phyloP scores from a whole-genome alignment of 345 rosid species.

The Lagerstroemia speciosa region DNA sequence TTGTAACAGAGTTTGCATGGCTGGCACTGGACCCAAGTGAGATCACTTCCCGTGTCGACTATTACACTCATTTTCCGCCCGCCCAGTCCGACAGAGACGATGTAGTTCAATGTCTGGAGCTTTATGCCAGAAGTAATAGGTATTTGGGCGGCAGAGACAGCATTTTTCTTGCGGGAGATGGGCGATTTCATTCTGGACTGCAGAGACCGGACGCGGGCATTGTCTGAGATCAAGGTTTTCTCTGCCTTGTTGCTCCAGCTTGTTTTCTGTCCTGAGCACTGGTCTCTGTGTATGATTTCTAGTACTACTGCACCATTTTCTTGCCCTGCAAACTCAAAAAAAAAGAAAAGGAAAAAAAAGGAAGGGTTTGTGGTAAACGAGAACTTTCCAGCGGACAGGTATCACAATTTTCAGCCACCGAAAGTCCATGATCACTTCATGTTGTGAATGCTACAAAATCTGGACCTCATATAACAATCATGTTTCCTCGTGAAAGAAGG shows the following conservation, averaged over 20 bases:
- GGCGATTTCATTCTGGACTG: conserved; percentile 38
- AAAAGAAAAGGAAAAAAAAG: background rate
- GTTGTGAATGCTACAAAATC: too few species aligned
- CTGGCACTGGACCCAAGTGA: conserved; percentile 92
- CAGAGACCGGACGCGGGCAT: conserved; percentile 37
- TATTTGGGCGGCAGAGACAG: conserved; percentile 25
- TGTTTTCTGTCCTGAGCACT: conserved; percentile 34
- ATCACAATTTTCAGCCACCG: too few species aligned
- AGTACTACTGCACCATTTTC: conserved; percentile 46
- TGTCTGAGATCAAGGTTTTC: conserved; percentile 44
- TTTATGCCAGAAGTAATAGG: conserved; percentile 61
- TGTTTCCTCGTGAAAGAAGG: too few species aligned
- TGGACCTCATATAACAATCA: too few species aligned
- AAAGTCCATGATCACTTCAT: too few species aligned
- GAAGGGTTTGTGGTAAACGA: background rate
- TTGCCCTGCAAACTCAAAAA: conserved; percentile 28
- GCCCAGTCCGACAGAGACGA: conserved; percentile 54
- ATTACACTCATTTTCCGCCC: conserved; percentile 52
- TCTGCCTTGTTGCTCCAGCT: conserved; percentile 54
- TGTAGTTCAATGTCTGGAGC: conserved; percentile 63
- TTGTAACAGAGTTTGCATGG: conserved; percentile 67
- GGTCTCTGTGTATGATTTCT: conserved; percentile 63
- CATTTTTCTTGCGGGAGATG: conserved; percentile 13
- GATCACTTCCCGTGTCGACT: conserved; percentile 88
- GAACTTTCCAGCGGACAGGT: background rate